Evolutionary conservation across 345 rosid species (phyloP), one percentile per base, ranked within the genome.

Genomic region (Nasturtium officinale): DNA sequence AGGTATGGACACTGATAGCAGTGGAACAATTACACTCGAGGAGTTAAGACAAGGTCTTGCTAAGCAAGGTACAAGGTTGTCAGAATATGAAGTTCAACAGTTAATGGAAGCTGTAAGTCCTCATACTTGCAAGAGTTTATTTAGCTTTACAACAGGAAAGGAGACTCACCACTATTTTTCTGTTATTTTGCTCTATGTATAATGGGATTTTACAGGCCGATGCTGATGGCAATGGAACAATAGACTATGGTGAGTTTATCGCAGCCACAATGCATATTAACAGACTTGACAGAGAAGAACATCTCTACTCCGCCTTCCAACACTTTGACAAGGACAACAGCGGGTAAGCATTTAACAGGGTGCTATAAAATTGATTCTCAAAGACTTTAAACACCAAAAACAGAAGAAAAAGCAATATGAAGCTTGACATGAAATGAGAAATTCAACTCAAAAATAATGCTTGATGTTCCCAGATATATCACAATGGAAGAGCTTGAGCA

Each of bases 271-370:
- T 85, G 89, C 89, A 79, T 26, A 79, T 85, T 62, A 83, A 89
- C 82, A 77, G 89, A 65, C 78, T 85, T 77, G 90, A 87, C 65
- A 87, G 84, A 71, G 90, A 87, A 73, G 92, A 87, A 64, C 96
- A 87, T 84, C 86, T 89, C 9, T 85, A 84, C 79, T 80, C 87
- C 17, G 92, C 92, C 50, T 89, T 85, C 86, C 89, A 81, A 74
- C 87, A 87, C 77, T 89, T 89, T 52, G 90, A 89, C 77, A 85
- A 85, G 77, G 92, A 89, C 78, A 89, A 84, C 50, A 87, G 92
- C 67, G 90, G 92, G 92, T 89, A 85, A 69, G 78, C 30, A 75
- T 16, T 16, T 18, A 29, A 53, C 50, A 29, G 9, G 53, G 16
- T 32, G 30, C 32, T 15, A 51, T 9, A 30, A 6, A 42, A 3